Conservation (phyloP, 2,329 filamentous ascomycete species). For the Fusarium ramigenum region DNA sequence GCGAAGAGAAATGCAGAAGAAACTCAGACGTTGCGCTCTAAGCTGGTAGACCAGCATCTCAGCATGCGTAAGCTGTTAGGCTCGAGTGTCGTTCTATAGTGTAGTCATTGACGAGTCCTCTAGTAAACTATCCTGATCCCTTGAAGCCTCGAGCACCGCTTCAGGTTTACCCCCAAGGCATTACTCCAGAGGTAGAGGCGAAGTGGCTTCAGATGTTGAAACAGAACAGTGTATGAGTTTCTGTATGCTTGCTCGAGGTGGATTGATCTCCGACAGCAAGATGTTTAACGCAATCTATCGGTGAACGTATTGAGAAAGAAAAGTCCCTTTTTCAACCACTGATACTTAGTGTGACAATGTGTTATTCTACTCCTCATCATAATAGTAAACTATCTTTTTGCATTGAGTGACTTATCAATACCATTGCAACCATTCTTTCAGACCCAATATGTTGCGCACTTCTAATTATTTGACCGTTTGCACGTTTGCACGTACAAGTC, state of each 20-base stretch:
- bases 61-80: constrained; percentile 52
- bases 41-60: constrained; percentile 57
- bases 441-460: not conserved
- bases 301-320: not conserved
- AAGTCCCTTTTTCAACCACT: not conserved
- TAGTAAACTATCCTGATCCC: constrained; percentile 56
- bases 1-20: constrained; percentile 57
- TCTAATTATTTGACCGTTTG: not conserved
- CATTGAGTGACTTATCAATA: too few relatives aligned
- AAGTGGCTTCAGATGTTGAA: constrained; percentile 50
- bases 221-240: constrained; percentile 16
- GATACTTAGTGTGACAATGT: not conserved
- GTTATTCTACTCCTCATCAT: not conserved
- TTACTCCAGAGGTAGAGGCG: constrained; percentile 54
- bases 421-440: not conserved
- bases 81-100: not conserved
- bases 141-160: constrained; percentile 51
- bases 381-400: not conserved
- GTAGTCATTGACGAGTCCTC: constrained; percentile 15
- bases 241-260: not conserved
- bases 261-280: not conserved
- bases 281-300: not conserved
- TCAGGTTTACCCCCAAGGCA: constrained; percentile 49
- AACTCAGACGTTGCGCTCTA: constrained; percentile 49
- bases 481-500: not conserved